These are phyloP conservation scores for Sugiyamaella chiloensis DNA, from an alignment of 805 yeast genomes.

Conservation along the genomic window DNA sequence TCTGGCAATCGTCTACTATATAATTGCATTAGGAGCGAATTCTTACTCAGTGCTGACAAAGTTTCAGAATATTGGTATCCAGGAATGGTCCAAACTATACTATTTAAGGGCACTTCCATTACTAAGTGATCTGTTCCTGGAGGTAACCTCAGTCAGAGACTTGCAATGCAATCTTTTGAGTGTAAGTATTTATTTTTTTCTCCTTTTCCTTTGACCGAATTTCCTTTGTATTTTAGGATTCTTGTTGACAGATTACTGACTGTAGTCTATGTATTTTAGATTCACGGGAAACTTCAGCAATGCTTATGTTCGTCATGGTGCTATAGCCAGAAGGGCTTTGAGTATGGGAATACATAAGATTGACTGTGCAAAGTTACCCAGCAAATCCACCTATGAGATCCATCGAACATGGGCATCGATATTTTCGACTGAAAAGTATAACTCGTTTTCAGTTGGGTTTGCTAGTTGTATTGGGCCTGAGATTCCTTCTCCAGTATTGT, in stretches of 20 bases:
- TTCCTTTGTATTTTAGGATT: no score
- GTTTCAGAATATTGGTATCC: not conserved
- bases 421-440: constrained; percentile 10
- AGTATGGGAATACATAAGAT: constrained; percentile 11
- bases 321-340: constrained; percentile 11
- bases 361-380: not conserved
- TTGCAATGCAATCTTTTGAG: constrained; percentile 2
- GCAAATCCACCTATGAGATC: constrained; percentile 4
- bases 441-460: constrained; percentile 9
- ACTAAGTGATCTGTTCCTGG: not conserved
- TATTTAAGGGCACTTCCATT: not conserved
- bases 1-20: not conserved
- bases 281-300: not conserved
- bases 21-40: constrained; percentile 4
- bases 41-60: not conserved
- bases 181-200: not conserved
- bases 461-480: constrained; percentile 14
- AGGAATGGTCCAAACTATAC: constrained; percentile 1
- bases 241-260: no score
- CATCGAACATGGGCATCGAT: constrained; percentile 9
- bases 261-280: constrained; percentile 2
- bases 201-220: not conserved
- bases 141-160: constrained; percentile 1
- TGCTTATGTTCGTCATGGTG: constrained; percentile 6
- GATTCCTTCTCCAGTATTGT: not conserved